Conservation (phyloP, 2,329 filamentous ascomycete genomes). For the Penicillium sp. region DNA sequence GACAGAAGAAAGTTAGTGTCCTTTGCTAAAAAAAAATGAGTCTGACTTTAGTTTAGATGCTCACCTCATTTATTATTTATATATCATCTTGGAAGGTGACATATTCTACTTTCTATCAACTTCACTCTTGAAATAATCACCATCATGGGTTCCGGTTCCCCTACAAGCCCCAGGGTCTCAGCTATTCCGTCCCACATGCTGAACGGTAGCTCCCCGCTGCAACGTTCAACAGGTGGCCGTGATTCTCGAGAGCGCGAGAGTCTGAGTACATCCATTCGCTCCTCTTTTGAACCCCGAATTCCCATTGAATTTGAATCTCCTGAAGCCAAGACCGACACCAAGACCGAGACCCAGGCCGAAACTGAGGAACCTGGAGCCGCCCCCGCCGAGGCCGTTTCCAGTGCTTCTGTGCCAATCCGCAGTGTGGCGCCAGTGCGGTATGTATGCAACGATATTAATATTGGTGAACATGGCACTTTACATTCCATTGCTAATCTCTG, state of each 20-base stretch:
- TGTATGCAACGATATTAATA: neutral
- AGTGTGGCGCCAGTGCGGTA: slow-evolving; percentile 30
- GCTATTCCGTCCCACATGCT: slow-evolving; percentile 58
- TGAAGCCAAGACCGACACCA: slow-evolving; percentile 19
- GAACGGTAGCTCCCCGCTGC: slow-evolving; percentile 56
- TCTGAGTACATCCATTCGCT: slow-evolving; percentile 59
- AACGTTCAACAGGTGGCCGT: slow-evolving; percentile 46
- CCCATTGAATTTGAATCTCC: slow-evolving; percentile 32
- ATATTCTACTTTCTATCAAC: neutral
- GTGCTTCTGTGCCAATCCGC: slow-evolving; percentile 13
- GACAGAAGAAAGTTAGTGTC: slow-evolving; percentile 11
- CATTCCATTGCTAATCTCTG: slow-evolving; percentile 7
- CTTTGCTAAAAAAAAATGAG: slow-evolving; percentile 1
- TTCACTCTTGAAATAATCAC: neutral
- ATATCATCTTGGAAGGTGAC: neutral
- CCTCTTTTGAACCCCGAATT: slow-evolving; percentile 52
- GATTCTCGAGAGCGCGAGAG: slow-evolving; percentile 58
- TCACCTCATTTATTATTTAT: neutral
- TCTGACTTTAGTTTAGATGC: neutral
- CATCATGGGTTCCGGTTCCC: slow-evolving; percentile 49
- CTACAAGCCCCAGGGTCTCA: slow-evolving; percentile 49
- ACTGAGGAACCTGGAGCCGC: slow-evolving; percentile 11
- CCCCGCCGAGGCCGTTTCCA: slow-evolving; percentile 17
- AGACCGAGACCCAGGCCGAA: slow-evolving; percentile 16
- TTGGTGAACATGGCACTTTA: neutral